A percentile compares a stretch with the other conserved stretches of the same genome.
phyloP scores from a whole-genome alignment of 352 stramenopile species.

The Phytophthora rubi region DNA sequence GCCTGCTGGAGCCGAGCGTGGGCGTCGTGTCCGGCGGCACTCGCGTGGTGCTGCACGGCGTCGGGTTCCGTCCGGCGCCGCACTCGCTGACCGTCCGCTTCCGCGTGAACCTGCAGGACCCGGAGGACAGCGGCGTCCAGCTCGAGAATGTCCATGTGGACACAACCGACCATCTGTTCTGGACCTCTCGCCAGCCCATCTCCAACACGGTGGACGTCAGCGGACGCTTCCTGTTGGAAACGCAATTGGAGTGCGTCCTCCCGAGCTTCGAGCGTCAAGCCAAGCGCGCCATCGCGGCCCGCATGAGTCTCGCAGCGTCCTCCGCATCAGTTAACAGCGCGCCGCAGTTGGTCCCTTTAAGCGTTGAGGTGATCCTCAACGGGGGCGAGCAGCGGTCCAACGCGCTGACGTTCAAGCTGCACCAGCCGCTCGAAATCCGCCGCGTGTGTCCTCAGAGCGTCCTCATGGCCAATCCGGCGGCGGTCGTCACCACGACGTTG shows the following conservation, averaged over 20 bases:
- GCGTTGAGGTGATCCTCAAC: constrained; percentile 69
- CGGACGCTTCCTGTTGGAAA: constrained; percentile 58
- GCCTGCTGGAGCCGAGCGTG: constrained; percentile 56
- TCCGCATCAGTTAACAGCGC: constrained; percentile 52
- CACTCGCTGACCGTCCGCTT: constrained; percentile 77
- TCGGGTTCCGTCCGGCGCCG: constrained; percentile 59
- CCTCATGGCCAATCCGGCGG: constrained; percentile 54
- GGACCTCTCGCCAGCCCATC: constrained; percentile 1
- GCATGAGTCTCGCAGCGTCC: constrained; percentile 50
- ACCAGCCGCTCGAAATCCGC: constrained; percentile 57
- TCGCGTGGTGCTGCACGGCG: constrained; percentile 63
- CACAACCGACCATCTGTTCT: constrained; percentile 3
- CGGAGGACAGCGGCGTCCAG: constrained; percentile 1
- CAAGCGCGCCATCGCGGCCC: constrained; percentile 38
- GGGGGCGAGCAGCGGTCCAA: constrained; percentile 61
- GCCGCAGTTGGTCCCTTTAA: constrained; percentile 53
- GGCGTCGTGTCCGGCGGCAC: constrained; percentile 56
- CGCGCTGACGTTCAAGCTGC: constrained; percentile 48
- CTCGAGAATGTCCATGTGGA: constrained; percentile 3
- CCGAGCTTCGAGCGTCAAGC: constrained; percentile 54
- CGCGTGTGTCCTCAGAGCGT: constrained; percentile 65
- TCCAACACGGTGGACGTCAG: constrained; percentile 43
- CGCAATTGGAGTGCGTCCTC: constrained; percentile 65
- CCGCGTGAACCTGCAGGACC: constrained; percentile 37
- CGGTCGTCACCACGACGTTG: constrained; percentile 47